Base-by-base conservation (phyloP, 2,329 filamentous ascomycete genomes). In the Fonsecaea multimorphosa region DNA sequence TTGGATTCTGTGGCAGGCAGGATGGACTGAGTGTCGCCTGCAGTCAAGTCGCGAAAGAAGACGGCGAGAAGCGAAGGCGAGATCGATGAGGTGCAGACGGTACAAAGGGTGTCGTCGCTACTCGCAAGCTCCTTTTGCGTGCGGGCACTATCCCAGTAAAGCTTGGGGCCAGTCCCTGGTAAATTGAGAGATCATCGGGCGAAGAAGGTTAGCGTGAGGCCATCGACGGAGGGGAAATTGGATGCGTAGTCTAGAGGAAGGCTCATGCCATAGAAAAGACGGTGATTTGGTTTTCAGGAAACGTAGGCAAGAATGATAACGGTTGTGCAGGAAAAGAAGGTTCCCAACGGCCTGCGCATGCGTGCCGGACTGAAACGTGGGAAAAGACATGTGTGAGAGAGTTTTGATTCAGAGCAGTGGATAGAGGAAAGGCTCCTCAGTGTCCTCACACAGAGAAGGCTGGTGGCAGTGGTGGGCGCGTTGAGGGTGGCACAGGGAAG, bases 141-240 rank as follows among this genome's bases (percentile, higher is more conserved):
- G 38, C 29, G 58, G 22, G 64, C 44, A 62, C 64, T 49, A 55
- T 63, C 32, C 49, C 53, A 55, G 22, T 54, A 53, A 31, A 49
- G 61, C 61, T 59, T 66, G 55, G 64, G 65, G 52, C 32, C 63
- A 60, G 49, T 66, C 40, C 61, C 44, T 55, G 32, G 65, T 63
- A 64, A 67, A 60, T 60, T 46, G 59, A 67, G 59, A 61, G 67
- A 69, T 67, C 65, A 67, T 61, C 65, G 59, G 49, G 61, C 60
- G 62, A 38, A 54, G 44, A 51, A 34, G 51, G 56, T 59, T 69
- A 69, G 67, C 65, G 67, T 61, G 34, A 60, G 60, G 57, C 65
- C 60, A 69, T 67, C 51, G 60, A 57, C 34, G 36, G 49, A 49
- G 54, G 62, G 67, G 67, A 69, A 67, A 69, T 69, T 69, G 67